Conservation (phyloP, 139 green algal genomes). For the Astrephomene gubernaculifera region DNA sequence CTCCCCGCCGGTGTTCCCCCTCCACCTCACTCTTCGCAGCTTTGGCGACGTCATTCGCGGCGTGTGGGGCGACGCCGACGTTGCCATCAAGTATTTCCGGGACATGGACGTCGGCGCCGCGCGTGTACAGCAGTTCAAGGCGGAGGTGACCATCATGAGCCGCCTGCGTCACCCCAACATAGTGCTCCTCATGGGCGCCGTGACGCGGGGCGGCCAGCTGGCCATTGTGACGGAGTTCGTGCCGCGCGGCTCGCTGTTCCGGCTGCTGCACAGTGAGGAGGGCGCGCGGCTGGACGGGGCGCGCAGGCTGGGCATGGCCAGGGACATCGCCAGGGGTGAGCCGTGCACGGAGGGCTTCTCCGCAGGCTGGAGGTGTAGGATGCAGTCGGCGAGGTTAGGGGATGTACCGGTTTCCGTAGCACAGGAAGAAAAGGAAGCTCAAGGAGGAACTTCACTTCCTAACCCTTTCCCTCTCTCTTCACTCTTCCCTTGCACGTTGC, state of each 20-base stretch:
- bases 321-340: constrained; percentile 82
- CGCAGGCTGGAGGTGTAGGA: too few relatives aligned
- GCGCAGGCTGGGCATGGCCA: constrained; percentile 80
- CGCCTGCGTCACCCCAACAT: constrained; percentile 80
- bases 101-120: constrained; percentile 71
- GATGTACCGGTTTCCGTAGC: too few relatives aligned
- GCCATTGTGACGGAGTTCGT: constrained; percentile 89
- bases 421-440: too few relatives aligned
- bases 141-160: constrained; percentile 78
- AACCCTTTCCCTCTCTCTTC: too few relatives aligned
- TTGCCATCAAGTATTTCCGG: constrained; percentile 93
- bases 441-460: too few relatives aligned
- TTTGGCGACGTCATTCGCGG: constrained; percentile 75
- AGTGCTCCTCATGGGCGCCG: constrained; percentile 83
- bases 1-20: not conserved
- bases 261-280: constrained; percentile 76
- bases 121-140: constrained; percentile 69
- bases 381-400: too few relatives aligned
- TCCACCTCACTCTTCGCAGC: not conserved
- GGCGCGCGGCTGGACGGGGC: constrained; percentile 64
- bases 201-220: constrained; percentile 58
- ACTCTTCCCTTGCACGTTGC: too few relatives aligned
- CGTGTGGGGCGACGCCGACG: constrained; percentile 86
- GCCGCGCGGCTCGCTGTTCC: constrained; percentile 77
- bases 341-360: too few relatives aligned